phyloP scores from a whole-genome alignment of 2,329 filamentous ascomycete genomes.

The Talaromyces sp. region DNA sequence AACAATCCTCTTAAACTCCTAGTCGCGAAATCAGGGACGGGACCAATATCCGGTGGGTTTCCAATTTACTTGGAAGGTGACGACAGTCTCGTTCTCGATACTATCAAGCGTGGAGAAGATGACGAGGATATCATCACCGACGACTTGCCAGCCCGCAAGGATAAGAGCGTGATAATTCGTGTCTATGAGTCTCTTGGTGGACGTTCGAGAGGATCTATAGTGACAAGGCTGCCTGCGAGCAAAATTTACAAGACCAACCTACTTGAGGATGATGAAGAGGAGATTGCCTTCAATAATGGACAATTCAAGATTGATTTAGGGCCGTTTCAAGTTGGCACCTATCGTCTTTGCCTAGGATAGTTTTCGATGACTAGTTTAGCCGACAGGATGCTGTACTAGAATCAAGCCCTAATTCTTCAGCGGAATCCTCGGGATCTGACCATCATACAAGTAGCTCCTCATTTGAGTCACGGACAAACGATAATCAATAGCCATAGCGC shows the following conservation, averaged over 20 bases:
- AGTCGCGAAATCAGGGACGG: constrained; percentile 42
- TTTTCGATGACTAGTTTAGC: neutral
- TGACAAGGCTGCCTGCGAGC: constrained; percentile 67
- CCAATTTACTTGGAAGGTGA: constrained; percentile 67
- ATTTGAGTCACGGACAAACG: neutral
- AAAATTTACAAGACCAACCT: constrained; percentile 80
- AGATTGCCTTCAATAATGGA: constrained; percentile 51
- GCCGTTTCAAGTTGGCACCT: constrained; percentile 87
- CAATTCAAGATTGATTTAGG: constrained; percentile 62
- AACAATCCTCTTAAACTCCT: constrained; percentile 69
- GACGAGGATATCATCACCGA: constrained; percentile 65
- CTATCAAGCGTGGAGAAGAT: constrained; percentile 89
- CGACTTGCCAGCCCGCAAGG: constrained; percentile 64
- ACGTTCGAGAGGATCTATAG: constrained; percentile 67
- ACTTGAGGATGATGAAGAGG: constrained; percentile 80
- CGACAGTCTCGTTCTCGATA: constrained; percentile 74
- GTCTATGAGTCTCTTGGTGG: constrained; percentile 90
- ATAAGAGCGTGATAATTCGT: constrained; percentile 76
- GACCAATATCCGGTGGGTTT: neutral
- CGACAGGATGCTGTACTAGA: constrained; percentile 39
- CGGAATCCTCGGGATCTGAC: neutral
- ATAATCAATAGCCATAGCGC: neutral
- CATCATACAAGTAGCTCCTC: neutral
- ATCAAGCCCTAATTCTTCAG: neutral
- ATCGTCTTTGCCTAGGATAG: constrained; percentile 52